Evolutionary conservation across 495 filamentous ascomycete species (phyloP), one percentile per base, ranked within the genome.

Genomic region (Cercophora sp.): DNA sequence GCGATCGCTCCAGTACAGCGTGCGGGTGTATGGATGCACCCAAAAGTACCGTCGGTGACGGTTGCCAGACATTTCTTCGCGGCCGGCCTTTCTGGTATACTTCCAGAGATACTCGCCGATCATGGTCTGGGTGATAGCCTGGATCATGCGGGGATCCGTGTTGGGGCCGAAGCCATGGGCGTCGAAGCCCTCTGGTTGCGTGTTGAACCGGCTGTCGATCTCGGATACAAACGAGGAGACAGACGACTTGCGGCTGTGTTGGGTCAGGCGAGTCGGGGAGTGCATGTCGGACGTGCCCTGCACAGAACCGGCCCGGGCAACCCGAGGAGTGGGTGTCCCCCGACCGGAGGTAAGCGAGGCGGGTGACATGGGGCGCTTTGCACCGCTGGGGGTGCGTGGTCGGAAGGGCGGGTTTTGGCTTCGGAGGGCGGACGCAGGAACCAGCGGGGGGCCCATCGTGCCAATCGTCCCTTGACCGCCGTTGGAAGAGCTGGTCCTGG

Each of bases 31-130:
- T 0, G 93, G 93, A 68, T 98, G 93, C 18, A 98, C 87, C 93
- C 93, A 98, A 81, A 98, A 98, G 74, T 96, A 98, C 23, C 93
- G 85, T 27, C 88, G 83, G 65, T 98, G 93, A 37, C 93, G 78
- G 29, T 89, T 95, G 51, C 81, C 83, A 4, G 92, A 96, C 71
- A 95, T 84, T 41, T 89, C 85, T 48, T 82, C 85, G 4, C 91
- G 85, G 15, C 91, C 91, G 52, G 91, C 78, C 70, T 88, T 94
- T 55, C 94, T 85, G 1, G 92, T 97, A 69, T 98, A 98, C 64
- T 98, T 98, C 93, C 93, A 98, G 13, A 97, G 79, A 67, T 91
- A 96, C 63, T 98, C 93, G 47, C 93, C 93, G 63, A 97, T 97
- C 93, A 98, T 98, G 9, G 93, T 98, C 69, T 98, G 93, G 5